A percentile compares a stretch with the other conserved stretches of the same genome.
Evolutionary conservation across 257 asterid species (phyloP).

Genomic region (Nemophila menziesii): DNA sequence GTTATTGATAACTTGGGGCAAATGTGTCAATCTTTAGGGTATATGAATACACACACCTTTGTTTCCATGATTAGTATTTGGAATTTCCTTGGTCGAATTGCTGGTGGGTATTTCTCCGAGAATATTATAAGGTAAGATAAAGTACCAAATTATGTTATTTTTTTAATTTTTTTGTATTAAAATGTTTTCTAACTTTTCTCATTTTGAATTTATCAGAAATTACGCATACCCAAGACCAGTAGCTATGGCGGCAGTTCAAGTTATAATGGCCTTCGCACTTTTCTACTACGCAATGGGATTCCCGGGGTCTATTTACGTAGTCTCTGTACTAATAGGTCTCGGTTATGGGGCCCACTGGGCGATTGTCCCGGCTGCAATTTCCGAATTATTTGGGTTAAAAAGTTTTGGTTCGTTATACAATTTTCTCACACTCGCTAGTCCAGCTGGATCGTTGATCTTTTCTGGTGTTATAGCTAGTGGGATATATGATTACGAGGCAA

Average conservation of each 20-base stretch:
- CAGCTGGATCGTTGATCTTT: slow-evolving; percentile 70
- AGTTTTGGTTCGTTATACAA: slow-evolving; percentile 51
- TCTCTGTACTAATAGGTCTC: slow-evolving; percentile 28
- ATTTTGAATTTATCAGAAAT: slow-evolving; percentile 14
- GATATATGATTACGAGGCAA: slow-evolving; percentile 74
- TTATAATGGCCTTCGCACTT: slow-evolving; percentile 26
- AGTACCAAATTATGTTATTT: background rate
- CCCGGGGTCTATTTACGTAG: slow-evolving; percentile 27
- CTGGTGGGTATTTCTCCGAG: slow-evolving; percentile 39
- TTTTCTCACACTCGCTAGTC: slow-evolving; percentile 74
- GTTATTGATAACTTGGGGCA: slow-evolving; percentile 33
- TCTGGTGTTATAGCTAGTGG: slow-evolving; percentile 77
- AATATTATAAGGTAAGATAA: slow-evolving; percentile 19
- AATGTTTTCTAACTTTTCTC: background rate
- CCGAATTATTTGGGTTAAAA: slow-evolving; percentile 33
- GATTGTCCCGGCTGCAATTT: slow-evolving; percentile 33
- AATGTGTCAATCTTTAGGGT: slow-evolving; percentile 28
- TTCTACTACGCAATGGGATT: slow-evolving; percentile 30
- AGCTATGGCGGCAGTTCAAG: slow-evolving; percentile 36
- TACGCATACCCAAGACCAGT: slow-evolving; percentile 37
- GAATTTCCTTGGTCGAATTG: slow-evolving; percentile 33
- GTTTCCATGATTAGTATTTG: slow-evolving; percentile 37
- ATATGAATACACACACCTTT: slow-evolving; percentile 24
- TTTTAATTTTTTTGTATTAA: background rate
- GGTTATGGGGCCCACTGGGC: slow-evolving; percentile 45